These are phyloP conservation scores for Vicia villosa DNA, from an alignment of 306 rosid species.

Conservation along the genomic window DNA sequence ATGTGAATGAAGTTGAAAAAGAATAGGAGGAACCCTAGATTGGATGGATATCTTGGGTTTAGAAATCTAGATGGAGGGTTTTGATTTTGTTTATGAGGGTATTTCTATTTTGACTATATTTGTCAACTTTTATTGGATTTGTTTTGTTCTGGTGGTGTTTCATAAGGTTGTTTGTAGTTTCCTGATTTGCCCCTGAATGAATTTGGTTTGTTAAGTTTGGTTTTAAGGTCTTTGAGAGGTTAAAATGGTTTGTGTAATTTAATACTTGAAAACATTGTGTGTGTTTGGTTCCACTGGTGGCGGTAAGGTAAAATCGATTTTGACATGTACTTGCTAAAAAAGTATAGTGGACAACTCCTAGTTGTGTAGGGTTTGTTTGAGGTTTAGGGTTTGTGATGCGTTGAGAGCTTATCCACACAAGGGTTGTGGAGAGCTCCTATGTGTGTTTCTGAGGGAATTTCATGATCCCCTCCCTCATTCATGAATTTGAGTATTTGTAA, in stretches of 20 bases:
- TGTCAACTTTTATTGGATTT: neutral
- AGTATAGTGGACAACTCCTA: too few relatives aligned
- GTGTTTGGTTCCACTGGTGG: too few relatives aligned
- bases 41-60: slow-evolving; percentile 30
- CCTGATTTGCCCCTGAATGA: slow-evolving; percentile 3
- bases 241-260: neutral
- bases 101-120: slow-evolving; percentile 23
- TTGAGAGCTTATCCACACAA: too few relatives aligned
- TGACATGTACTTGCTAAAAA: neutral
- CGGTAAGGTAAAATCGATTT: neutral
- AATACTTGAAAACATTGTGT: too few relatives aligned
- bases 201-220: slow-evolving; percentile 4
- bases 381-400: too few relatives aligned
- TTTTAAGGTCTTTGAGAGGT: neutral
- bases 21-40: slow-evolving; percentile 42
- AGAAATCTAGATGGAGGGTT: slow-evolving; percentile 5
- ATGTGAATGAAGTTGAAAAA: slow-evolving; percentile 16
- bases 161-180: slow-evolving; percentile 5
- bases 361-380: too few relatives aligned
- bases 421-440: too few relatives aligned
- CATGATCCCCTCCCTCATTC: too few relatives aligned
- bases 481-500: too few relatives aligned
- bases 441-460: too few relatives aligned
- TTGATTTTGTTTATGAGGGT: slow-evolving; percentile 9
- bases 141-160: slow-evolving; percentile 1